phyloP scores from a whole-genome alignment of 805 yeast species.

The Metschnikowia gruessii region DNA sequence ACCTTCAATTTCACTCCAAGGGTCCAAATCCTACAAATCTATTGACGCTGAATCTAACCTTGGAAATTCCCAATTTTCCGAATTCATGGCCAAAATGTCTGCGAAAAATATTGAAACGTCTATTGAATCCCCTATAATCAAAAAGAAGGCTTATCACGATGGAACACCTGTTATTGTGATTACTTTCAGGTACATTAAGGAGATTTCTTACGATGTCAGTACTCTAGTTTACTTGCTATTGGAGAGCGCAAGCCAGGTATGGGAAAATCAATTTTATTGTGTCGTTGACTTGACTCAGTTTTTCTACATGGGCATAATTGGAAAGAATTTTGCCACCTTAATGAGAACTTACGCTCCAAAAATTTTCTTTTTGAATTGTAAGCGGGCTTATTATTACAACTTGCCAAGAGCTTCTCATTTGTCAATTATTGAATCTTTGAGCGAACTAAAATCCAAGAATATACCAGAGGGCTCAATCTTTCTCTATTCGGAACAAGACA shows the following conservation, averaged over 20 bases:
- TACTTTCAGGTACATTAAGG: conserved; percentile 35
- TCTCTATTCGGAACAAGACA: conserved; percentile 35
- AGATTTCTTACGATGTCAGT: conserved; percentile 44
- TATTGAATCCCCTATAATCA: conserved; percentile 47
- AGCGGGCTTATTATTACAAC: conserved; percentile 50
- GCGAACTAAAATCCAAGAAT: conserved; percentile 19
- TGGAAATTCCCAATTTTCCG: conserved; percentile 54
- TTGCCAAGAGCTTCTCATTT: conserved; percentile 34
- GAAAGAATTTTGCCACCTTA: conserved; percentile 31
- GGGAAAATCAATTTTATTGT: conserved; percentile 64
- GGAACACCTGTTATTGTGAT: conserved; percentile 69
- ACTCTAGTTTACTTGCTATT: conserved; percentile 56
- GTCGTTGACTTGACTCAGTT: conserved; percentile 71
- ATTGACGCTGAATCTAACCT: conserved; percentile 43
- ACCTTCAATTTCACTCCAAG: conserved; percentile 51
- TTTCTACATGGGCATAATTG: conserved; percentile 27
- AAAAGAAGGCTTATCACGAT: conserved; percentile 65
- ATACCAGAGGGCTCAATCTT: conserved; percentile 19
- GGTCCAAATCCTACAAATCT: conserved; percentile 48
- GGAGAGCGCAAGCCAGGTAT: conserved; percentile 64
- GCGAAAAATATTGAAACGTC: conserved; percentile 49
- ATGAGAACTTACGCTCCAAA: conserved; percentile 50
- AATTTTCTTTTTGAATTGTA: conserved; percentile 50
- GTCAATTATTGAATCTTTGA: conserved; percentile 24
- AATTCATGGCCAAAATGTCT: conserved; percentile 69